These are phyloP conservation scores for Cyclaneusma minus DNA, from an alignment of 2,329 filamentous ascomycete genomes.

Conservation along the genomic window DNA sequence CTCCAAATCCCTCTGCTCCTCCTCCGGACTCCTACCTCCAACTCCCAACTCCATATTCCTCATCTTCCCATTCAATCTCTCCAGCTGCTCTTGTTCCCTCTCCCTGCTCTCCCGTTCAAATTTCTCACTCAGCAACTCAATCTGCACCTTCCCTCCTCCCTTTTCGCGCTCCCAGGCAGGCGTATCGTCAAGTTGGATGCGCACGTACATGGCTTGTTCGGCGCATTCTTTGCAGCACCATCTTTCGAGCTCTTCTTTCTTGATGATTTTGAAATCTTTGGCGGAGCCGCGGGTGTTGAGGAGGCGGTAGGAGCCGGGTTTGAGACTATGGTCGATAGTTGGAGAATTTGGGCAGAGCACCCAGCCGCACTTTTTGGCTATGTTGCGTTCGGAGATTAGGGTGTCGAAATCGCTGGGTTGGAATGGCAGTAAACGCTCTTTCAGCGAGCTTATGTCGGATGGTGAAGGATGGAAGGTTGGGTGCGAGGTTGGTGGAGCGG, in stretches of 20 bases:
- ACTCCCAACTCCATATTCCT: constrained; percentile 29
- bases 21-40: too few relatives aligned
- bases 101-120: constrained; percentile 30
- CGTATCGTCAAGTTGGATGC: constrained; percentile 73
- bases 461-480: too few relatives aligned
- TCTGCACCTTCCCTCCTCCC: constrained; percentile 16
- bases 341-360: constrained; percentile 56
- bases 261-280: constrained; percentile 50
- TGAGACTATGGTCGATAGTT: too few relatives aligned
- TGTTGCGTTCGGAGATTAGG: constrained; percentile 77
- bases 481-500: constrained; percentile 39
- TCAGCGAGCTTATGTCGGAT: too few relatives aligned
- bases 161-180: constrained; percentile 66
- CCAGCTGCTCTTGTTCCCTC: constrained; percentile 13
- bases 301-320: constrained; percentile 53
- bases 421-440: constrained; percentile 52
- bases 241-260: constrained; percentile 57
- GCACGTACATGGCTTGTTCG: constrained; percentile 65
- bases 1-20: constrained; percentile 22
- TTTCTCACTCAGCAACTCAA: constrained; percentile 54
- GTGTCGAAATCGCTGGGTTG: constrained; percentile 83
- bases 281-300: constrained; percentile 31
- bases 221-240: constrained; percentile 80
- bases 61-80: constrained; percentile 19
- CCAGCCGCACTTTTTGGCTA: constrained; percentile 71